Evolutionary conservation across 1,284 basidiomycete genomes (phyloP), one percentile per base, ranked within the genome.

Genomic region (Mycosarcoma mackinlayi): DNA sequence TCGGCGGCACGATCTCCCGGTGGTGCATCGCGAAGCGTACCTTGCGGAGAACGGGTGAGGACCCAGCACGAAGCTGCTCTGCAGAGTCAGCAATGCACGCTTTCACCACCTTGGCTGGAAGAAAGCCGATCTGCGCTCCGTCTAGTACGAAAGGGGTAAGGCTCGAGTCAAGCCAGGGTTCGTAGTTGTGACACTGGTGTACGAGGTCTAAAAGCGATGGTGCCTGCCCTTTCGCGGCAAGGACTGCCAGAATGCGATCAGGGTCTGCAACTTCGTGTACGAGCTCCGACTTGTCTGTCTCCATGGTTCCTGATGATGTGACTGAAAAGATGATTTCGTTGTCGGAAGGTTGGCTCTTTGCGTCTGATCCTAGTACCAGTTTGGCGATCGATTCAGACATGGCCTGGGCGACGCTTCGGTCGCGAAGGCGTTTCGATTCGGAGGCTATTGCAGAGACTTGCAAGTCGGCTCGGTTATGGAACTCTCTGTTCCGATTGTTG

Each of bases 41-140:
- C 27, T 54, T 51, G 24, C 47, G 54, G 1, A 66, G 63, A 0
- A 71, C 62, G 3, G 59, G n/a, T 3, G 51, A 27, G 3, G 21
- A 25, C 3, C 62, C 61, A 4, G 38, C 45, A 21, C 46, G 23
- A 3, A 40, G 33, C 38, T 58, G 63, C 21, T 24, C 23, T 9
- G 30, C 55, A 37, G 73, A 50, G 19, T 73, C 73, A 4, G 56
- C 58, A 11, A 54, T 27, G 27, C 74, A 58, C 3, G 68, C 78
- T 11, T 61, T 54, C n/a, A 76, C 47, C 4, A 81, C 79, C 4
- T 19, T 14, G 1, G 58, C 38, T 13, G 54, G 55, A 3, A 81
- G 40, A 38, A 80, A 81, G 11, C 79, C 79, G 31, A 81, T 78
- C 57, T 81, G 79, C 1, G 60, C 61, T 4, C 69, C 75, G 28